Conservation (phyloP, 345 rosid species). For the Linum trigynum region DNA sequence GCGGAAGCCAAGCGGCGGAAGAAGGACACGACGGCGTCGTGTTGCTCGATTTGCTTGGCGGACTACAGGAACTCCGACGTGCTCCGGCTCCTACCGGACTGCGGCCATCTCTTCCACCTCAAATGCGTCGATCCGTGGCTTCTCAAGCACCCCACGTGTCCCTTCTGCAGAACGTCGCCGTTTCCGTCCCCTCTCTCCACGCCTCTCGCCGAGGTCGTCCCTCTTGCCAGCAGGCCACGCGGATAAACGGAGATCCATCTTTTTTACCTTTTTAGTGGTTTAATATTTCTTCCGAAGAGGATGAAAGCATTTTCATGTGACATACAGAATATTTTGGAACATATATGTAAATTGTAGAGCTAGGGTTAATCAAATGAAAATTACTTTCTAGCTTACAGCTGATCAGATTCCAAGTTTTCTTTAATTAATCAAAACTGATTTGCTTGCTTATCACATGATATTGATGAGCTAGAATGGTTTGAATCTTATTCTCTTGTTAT, state of each 20-base stretch:
- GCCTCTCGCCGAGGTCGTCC: constrained; percentile 75
- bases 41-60: constrained; percentile 77
- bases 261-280: no score
- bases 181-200: constrained; percentile 67
- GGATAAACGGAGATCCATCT: not conserved
- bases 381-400: not conserved
- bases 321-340: not conserved
- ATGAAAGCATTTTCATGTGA: not conserved
- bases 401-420: not conserved
- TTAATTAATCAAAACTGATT: no score
- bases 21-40: constrained; percentile 36
- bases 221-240: constrained; percentile 38
- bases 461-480: no score
- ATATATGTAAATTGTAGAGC: not conserved
- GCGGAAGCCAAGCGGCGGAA: constrained; percentile 42
- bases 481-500: no score
- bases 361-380: not conserved
- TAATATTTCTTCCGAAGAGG: not conserved
- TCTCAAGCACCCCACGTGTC: constrained; percentile 65
- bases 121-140: constrained; percentile 88
- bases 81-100: constrained; percentile 61
- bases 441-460: no score
- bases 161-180: constrained; percentile 73
- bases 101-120: constrained; percentile 66
- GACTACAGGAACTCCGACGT: constrained; percentile 55